Evolutionary conservation across 2,329 filamentous ascomycete species (phyloP), one percentile per base, ranked within the genome.

Genomic region (Neurospora sp.): DNA sequence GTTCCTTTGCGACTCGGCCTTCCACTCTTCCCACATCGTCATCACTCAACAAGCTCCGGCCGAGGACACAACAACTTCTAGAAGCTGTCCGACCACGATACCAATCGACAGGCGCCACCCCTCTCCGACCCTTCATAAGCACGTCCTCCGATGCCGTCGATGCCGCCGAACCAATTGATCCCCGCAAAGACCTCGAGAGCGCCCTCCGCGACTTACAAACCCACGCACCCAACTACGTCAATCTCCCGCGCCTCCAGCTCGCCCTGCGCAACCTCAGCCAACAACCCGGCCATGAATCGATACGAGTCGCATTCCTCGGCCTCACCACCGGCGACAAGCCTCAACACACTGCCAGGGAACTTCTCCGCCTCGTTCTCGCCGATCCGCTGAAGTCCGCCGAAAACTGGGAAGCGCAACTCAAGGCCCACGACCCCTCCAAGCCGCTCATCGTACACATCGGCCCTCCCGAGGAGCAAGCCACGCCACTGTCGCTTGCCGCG

Each of bases 211-310:
- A 86, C 28, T 82, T 95, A 2, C 85, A 91, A 74, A 86, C 85
- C 68, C 81, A 86, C 67, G 87, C 88, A 1, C 84, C 87, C 33
- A 85, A 83, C 70, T 85, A 89, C 74, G 84, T 91, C 68, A 91
- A 91, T 75, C 83, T 90, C n/a, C 88, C 90, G 38, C 84, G 90
- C 69, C 77, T 94, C 66, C 89, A 92, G 78, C 85, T 95, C 74
- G 91, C 91, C 12, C 80, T 92, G 28, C 85, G 88, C 72, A 89
- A 91, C 28, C 78, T 90, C 71, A 83, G 85, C 40, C 86, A 90
- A 75, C 76, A 78, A 1, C 79, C 85, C 0, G 88, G 88, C 4
- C 77, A 83, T 41, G 88, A 90, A 77, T 82, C 85, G 2, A 82
- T 89, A 39, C 82, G 88, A 19, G 81, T 90, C 70, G 88, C 87